These are phyloP conservation scores for Diaporthe capsici DNA, from an alignment of 2,329 filamentous ascomycete genomes.

Conservation along the genomic window DNA sequence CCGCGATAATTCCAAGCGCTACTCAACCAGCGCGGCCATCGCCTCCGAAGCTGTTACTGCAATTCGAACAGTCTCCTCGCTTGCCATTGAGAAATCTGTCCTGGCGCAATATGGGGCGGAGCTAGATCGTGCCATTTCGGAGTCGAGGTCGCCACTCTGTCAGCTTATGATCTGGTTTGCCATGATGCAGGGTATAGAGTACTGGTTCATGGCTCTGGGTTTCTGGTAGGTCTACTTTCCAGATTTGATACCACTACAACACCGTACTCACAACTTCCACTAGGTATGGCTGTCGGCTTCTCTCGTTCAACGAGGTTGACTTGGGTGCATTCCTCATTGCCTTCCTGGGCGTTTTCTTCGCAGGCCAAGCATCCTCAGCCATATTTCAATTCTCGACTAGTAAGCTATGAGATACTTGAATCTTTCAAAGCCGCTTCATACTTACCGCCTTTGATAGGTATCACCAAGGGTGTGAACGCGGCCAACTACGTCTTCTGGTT, in stretches of 20 bases:
- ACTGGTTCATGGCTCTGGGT: slow-evolving; percentile 57
- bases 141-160: slow-evolving; percentile 53
- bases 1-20: slow-evolving; percentile 10
- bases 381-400: slow-evolving; percentile 9
- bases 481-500: slow-evolving; percentile 4
- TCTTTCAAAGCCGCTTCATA: background rate
- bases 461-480: background rate
- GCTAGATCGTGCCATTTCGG: slow-evolving; percentile 4
- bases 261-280: background rate
- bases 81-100: background rate
- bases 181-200: slow-evolving; percentile 56
- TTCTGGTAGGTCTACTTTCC: slow-evolving; percentile 51
- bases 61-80: background rate
- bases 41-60: background rate
- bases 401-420: background rate
- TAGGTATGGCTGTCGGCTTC: background rate
- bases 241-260: background rate
- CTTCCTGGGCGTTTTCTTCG: slow-evolving; percentile 1
- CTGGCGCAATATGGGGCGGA: background rate
- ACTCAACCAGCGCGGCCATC: background rate
- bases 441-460: background rate
- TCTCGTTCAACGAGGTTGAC: background rate
- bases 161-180: slow-evolving; percentile 55
- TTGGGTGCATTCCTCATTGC: background rate
- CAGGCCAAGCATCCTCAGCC: slow-evolving; percentile 1